A percentile compares a stretch with the other conserved stretches of the same genome.
Conservation (phyloP, 345 rosid species). For the Gossypium rotundifolium region DNA sequence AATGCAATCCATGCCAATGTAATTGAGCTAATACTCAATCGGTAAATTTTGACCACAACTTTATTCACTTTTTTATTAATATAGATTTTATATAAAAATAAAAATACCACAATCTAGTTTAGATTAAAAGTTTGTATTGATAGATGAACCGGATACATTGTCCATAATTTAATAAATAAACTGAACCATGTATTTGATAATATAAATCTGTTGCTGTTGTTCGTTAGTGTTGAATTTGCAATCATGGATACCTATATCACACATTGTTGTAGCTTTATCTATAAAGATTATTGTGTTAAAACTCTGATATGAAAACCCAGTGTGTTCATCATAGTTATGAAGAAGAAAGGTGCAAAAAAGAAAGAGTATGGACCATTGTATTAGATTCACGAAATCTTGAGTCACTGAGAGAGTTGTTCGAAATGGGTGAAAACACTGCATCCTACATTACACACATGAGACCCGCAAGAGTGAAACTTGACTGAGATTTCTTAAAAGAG, state of each 20-base stretch:
- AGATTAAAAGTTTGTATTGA: too few relatives aligned
- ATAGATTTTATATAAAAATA: too few relatives aligned
- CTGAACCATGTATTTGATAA: not conserved
- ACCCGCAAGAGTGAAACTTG: not conserved
- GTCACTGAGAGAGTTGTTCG: constrained; percentile 8
- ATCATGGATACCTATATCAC: not conserved
- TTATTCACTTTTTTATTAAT: too few relatives aligned
- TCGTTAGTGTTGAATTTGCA: not conserved
- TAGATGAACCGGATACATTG: too few relatives aligned
- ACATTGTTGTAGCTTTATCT: not conserved
- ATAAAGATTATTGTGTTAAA: not conserved
- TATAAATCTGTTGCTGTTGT: not conserved
- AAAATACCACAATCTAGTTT: too few relatives aligned
- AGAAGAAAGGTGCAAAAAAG: not conserved
- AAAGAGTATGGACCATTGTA: constrained; percentile 3
- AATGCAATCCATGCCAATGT: too few relatives aligned
- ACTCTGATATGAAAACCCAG: too few relatives aligned
- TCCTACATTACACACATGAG: not conserved
- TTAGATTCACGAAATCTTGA: not conserved
- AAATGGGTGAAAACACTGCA: constrained; percentile 13
- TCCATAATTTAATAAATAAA: too few relatives aligned
- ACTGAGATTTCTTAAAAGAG: not conserved
- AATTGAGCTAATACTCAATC: too few relatives aligned
- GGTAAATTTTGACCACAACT: too few relatives aligned
- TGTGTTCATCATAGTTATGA: too few relatives aligned